These are phyloP conservation scores for Aspergillus aculeatus DNA, from an alignment of 2,329 filamentous ascomycete genomes.

Conservation along the genomic window DNA sequence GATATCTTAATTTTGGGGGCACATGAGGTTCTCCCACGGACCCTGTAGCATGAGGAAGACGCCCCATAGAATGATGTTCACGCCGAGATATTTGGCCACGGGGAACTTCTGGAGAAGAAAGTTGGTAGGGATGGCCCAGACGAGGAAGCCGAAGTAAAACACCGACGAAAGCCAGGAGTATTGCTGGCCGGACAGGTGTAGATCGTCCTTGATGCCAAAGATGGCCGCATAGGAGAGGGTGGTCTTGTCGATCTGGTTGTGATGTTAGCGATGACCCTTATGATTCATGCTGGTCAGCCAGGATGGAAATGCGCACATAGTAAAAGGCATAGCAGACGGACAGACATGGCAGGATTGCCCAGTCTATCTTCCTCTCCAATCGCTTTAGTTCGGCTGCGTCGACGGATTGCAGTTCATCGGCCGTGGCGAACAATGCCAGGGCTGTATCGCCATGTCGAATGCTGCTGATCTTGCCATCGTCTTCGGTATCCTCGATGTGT, in stretches of 20 bases:
- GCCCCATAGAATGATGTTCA: slow-evolving; percentile 17
- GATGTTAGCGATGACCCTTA: background rate
- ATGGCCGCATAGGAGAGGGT: slow-evolving; percentile 50
- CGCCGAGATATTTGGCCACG: slow-evolving; percentile 11
- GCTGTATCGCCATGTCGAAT: slow-evolving; percentile 2
- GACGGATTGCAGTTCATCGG: background rate
- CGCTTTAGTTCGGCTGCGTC: background rate
- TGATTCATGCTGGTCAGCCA: no score
- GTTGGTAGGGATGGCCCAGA: slow-evolving; percentile 28
- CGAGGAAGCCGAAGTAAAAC: slow-evolving; percentile 45
- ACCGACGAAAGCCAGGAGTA: slow-evolving; percentile 44
- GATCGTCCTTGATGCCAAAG: slow-evolving; percentile 52
- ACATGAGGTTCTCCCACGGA: background rate
- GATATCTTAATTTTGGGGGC: no score
- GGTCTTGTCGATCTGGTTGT: slow-evolving; percentile 9
- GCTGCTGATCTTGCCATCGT: background rate
- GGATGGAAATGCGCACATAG: slow-evolving; percentile 6
- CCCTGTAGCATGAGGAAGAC: slow-evolving; percentile 13
- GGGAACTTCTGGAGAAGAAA: slow-evolving; percentile 26
- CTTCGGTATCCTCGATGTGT: background rate
- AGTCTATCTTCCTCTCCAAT: slow-evolving; percentile 11
- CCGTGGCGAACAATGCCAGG: background rate
- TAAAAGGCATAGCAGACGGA: slow-evolving; percentile 14
- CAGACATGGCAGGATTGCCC: slow-evolving; percentile 10
- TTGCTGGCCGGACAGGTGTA: slow-evolving; percentile 35